Conservation (phyloP, 176 grass and related monocot genomes). For the Musa beccarii region DNA sequence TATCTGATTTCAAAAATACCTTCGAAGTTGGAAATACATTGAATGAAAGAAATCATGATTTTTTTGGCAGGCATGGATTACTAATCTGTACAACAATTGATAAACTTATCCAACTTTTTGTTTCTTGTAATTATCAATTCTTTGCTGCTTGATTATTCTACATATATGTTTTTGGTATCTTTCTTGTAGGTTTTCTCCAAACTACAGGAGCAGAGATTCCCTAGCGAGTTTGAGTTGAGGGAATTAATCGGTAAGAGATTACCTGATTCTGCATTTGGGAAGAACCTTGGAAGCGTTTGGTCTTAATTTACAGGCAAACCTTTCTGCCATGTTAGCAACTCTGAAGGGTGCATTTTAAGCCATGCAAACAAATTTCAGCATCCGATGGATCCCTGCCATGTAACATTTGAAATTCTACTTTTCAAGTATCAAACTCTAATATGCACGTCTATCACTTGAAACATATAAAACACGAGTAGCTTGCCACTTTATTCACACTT, state of each 20-base stretch:
- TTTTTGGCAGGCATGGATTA: background rate
- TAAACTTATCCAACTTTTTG: too few species aligned
- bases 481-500: too few species aligned
- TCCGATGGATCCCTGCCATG: too few species aligned
- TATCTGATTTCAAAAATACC: too few species aligned
- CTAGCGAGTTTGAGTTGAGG: constrained; percentile 65
- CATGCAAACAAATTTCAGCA: too few species aligned
- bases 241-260: constrained; percentile 63
- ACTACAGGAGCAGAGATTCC: constrained; percentile 80
- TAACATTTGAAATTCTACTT: too few species aligned
- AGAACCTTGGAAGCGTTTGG: constrained; percentile 37
- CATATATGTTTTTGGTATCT: constrained; percentile 5
- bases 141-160: background rate
- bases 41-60: too few species aligned
- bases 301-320: constrained; percentile 12
- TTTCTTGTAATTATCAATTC: too few species aligned
- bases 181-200: constrained; percentile 88
- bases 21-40: too few species aligned
- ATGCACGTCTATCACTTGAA: too few species aligned
- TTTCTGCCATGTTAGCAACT: background rate
- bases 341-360: background rate
- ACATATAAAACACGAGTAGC: too few species aligned
- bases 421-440: too few species aligned
- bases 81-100: background rate
- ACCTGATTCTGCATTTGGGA: constrained; percentile 35